Conservation (phyloP, 2,329 filamentous ascomycete genomes). For the Leptographium galeiforme region DNA sequence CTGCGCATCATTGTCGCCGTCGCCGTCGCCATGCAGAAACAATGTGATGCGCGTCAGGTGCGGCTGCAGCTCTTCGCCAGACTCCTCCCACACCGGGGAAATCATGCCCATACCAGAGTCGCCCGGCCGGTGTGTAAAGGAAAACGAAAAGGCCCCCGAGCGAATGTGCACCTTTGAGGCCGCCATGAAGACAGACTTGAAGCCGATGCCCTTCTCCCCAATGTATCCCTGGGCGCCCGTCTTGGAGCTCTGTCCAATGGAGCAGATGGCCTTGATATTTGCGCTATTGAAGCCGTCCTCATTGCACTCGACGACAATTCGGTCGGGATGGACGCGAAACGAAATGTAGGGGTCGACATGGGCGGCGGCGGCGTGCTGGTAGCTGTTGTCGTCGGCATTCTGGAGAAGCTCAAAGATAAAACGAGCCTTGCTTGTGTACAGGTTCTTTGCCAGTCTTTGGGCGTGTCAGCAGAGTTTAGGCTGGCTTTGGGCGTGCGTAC, state of each 20-base stretch:
- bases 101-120: constrained; percentile 39
- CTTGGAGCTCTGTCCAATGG: constrained; percentile 32
- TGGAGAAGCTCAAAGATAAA: constrained; percentile 41
- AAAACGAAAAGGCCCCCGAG: constrained; percentile 30
- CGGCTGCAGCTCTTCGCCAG: constrained; percentile 4
- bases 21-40: constrained; percentile 18
- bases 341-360: constrained; percentile 17
- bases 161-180: constrained; percentile 29
- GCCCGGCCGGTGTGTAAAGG: constrained; percentile 23
- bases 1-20: constrained; percentile 5
- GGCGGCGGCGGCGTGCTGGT: constrained; percentile 12
- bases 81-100: constrained; percentile 25
- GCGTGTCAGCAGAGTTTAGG: not conserved
- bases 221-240: constrained; percentile 25
- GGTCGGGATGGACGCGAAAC: constrained; percentile 22
- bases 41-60: constrained; percentile 11
- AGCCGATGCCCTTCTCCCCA: constrained; percentile 38
- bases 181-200: constrained; percentile 37
- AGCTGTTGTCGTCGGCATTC: constrained; percentile 40
- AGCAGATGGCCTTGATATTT: constrained; percentile 32
- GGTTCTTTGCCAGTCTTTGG: constrained; percentile 25
- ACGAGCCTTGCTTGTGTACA: constrained; percentile 28
- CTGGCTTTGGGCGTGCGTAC: not conserved
- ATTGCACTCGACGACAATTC: constrained; percentile 34
- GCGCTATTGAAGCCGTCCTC: constrained; percentile 29